phyloP scores from a whole-genome alignment of 208 protist genomes.

The Acanthamoeba polyphaga region DNA sequence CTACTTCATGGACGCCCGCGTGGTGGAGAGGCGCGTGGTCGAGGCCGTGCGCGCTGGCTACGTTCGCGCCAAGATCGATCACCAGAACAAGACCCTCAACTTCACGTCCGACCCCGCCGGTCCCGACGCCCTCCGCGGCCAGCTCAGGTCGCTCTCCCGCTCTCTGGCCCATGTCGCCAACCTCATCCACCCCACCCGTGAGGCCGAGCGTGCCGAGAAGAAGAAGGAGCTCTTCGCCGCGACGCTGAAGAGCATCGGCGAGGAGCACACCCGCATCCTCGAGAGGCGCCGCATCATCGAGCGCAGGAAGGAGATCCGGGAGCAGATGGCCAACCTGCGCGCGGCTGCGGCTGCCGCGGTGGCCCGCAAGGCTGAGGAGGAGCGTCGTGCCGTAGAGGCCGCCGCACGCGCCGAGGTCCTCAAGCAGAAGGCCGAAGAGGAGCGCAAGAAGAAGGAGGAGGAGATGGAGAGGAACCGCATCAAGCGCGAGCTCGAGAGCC shows the following conservation, averaged over 20 bases:
- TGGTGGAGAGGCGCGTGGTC: conserved; percentile 29
- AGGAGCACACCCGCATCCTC: conserved; percentile 56
- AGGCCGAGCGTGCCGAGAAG: conserved; percentile 4
- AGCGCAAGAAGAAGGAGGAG: conserved; percentile 53
- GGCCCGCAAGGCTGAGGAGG: conserved; percentile 68
- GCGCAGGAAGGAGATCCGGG: conserved; percentile 65
- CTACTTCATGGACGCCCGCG: conserved; percentile 42
- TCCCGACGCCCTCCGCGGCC: conserved; percentile 37
- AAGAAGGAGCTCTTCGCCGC: conserved; percentile 32
- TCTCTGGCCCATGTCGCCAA: conserved; percentile 18
- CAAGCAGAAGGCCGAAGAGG: conserved; percentile 65
- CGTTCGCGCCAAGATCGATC: conserved; percentile 29
- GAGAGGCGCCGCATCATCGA: conserved; percentile 63
- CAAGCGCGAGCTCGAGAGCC: conserved; percentile 43
- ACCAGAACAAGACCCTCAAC: conserved; percentile 65
- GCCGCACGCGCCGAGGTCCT: neutral
- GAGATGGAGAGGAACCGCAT: conserved; percentile 35
- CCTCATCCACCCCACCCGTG: conserved; percentile 33
- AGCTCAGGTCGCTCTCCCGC: conserved; percentile 44
- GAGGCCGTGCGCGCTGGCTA: conserved; percentile 56
- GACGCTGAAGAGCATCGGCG: conserved; percentile 3
- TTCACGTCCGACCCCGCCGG: conserved; percentile 1
- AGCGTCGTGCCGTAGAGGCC: neutral
- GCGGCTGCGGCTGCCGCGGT: conserved; percentile 6
- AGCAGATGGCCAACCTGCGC: conserved; percentile 65